Base-by-base conservation (phyloP, 768 basidiomycete genomes). In the Podaxis rugospora region DNA sequence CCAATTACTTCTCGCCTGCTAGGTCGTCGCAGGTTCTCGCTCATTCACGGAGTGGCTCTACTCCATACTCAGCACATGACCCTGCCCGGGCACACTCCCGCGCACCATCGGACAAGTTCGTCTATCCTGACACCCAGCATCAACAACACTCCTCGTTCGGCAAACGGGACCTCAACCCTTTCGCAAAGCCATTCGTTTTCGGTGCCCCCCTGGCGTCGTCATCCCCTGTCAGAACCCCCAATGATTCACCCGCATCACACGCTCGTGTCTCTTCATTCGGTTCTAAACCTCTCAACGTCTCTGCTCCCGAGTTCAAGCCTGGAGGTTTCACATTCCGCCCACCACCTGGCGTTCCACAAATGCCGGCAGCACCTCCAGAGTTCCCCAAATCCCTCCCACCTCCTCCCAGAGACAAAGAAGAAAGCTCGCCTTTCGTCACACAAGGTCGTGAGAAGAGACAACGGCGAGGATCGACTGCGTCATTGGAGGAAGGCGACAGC, bases 381-480 rank as follows among this genome's bases (percentile, higher is more conserved):
- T 66, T 63, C 66, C 72, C 66, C 14, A 65, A 67, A 49, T 70
- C 76, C 13, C 58, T 70, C n/a, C 68, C 69, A 32, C 66, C 69
- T 23, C 69, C 72, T 6, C 62, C 67, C 4, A 49, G 57, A 51
- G 47, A 54, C 5, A 59, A 64, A 32, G 70, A 74, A 7, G 77
- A 81, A 25, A 67, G 76, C 10, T 75, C 77, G 21, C 78, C 79
- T 4, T 79, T 76, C 65, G 78, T 72, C 63, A 75, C 76, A 2
- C 90, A 93, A 72, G 92, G 92, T 16, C 79, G 92, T 58, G 91
- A 94, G 74, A 93, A 94, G 72, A 80, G 91, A 62, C 87, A 84
- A 62, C 81, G 89, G 13, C 78, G 84, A 49, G 81, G 76, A 27
- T 84, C 87, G 4, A 72, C 69, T 35, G 69, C 68, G 9, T 76